Evolutionary conservation across 768 basidiomycete genomes (phyloP), one percentile per base, ranked within the genome.

Genomic region (Boletus reticuloceps): DNA sequence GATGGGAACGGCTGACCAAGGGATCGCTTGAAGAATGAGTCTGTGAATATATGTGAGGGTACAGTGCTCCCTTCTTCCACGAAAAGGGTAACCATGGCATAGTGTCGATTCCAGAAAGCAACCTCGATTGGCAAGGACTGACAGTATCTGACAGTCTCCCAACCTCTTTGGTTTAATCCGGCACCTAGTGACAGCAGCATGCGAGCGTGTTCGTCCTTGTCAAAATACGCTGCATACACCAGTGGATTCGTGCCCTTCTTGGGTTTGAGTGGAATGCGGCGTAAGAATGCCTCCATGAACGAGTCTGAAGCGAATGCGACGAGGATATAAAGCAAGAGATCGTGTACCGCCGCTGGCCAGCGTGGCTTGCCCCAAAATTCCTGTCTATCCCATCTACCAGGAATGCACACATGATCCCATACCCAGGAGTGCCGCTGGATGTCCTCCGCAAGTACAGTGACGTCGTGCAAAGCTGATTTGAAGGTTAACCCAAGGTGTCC

Each of bases 171-270:
- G 13, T 47, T 9, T 22, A 53, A 14, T 20, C 20, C 25, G 14
- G 32, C 31, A 17, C 53, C 46, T 14, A 16, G 20, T 2, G 3
- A 27, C 13, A 53, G 22, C 4, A 53, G 46, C 7, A 22, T 41
- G 2, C 22, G 20, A 17, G 53, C 53, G 16, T 49, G 53, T 19
- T 49, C 46, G 1, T 20, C n/a, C n/a, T 49, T 54, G 46, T 54
- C 29, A 10, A 53, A 46, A 11, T 54, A 13, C 3, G 54, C 54
- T 4, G 51, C 38, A 40, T 55, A 55, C 5, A 55, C 38, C n/a
- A 55, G 12, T 12, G 54, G 54, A 29, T 54, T 55, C 8, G 38
- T 40, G 38, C 54, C 51, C 3, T 55, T 37, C 43, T 41, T 55
- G 9, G 29, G 51, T n/a, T 22, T 37, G 5, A 53, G 27, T 14